Evolutionary conservation across 371 early-diverging fungal genomes (phyloP), one percentile per base, ranked within the genome.

Genomic region (Mucor mucedo): DNA sequence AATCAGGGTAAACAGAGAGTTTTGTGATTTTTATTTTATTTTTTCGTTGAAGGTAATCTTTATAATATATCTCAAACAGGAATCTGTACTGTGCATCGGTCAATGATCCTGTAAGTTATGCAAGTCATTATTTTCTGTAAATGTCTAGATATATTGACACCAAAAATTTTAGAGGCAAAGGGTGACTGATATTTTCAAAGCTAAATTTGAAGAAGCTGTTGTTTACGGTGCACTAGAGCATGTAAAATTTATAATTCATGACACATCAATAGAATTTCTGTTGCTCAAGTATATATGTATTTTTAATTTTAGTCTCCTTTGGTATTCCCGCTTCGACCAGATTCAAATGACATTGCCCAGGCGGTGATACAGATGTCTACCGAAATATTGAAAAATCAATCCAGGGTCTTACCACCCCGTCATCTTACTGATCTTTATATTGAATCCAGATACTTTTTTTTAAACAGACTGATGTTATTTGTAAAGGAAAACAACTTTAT

Each of bases 151-250:
- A 38, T 14, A 14, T 32, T 11, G 32, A 42, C 32, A 44, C 0
- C 13, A 44, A n/a, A 13, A 44, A 30, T 52, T 9, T 4, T 9
- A 67, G 62, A 27, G 40, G 38, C 59, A 62, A 48, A 58, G 59
- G 29, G 63, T 62, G 16, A 54, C 62, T 41, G 13, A 16, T 32
- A 32, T 68, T 0, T 58, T 68, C 44, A 47, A 63, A 47, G 58
- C 63, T 6, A 62, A 45, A 55, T 42, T 68, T 10, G 54, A 62
- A 29, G 63, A 68, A 41, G 62, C 63, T 2, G 47, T 68, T 2
- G 55, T 62, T 32, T 68, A 58, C 58, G 63, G 68, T 33, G 59
- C 52, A 30, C 35, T 35, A n/a, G 38, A 54, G 27, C 42, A 68
- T 21, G 63, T 40, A 52, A 8, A 52, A 4, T 48, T 27, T 45